Conservation (phyloP, 441 rosid species). For the Theobroma grandiflorum region DNA sequence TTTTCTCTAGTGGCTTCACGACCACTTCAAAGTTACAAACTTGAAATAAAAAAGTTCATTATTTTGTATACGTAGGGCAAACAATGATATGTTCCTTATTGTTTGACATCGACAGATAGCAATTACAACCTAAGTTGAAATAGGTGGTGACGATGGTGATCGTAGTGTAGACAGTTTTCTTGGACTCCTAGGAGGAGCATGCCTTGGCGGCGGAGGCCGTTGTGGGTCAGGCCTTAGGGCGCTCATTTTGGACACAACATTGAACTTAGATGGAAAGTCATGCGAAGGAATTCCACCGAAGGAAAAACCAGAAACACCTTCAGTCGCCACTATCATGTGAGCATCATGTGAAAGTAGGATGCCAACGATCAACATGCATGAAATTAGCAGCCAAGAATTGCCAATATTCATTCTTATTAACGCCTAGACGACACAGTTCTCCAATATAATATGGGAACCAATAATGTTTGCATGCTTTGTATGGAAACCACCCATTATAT, state of each 20-base stretch:
- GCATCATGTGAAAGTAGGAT: not conserved
- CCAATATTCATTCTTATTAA: not conserved
- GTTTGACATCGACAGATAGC: no score
- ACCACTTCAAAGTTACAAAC: not conserved
- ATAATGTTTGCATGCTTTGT: not conserved
- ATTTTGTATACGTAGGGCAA: not conserved
- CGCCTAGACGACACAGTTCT: not conserved
- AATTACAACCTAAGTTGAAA: no score
- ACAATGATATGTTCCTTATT: not conserved
- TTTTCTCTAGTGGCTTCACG: no score
- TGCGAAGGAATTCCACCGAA: not conserved
- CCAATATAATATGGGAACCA: no score
- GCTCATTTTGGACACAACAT: not conserved
- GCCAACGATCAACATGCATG: not conserved
- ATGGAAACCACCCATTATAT: no score
- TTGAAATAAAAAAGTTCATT: not conserved
- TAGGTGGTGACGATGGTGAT: not conserved
- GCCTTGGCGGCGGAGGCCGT: conserved; percentile 8
- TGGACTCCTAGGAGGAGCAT: not conserved
- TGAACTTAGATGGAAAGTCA: not conserved
- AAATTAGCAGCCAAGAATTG: not conserved
- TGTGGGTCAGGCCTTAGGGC: not conserved
- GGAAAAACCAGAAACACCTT: no score
- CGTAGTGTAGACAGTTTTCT: not conserved
- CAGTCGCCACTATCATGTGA: no score